phyloP scores from a whole-genome alignment of 345 rosid genomes.

The Eutrema japonicum region DNA sequence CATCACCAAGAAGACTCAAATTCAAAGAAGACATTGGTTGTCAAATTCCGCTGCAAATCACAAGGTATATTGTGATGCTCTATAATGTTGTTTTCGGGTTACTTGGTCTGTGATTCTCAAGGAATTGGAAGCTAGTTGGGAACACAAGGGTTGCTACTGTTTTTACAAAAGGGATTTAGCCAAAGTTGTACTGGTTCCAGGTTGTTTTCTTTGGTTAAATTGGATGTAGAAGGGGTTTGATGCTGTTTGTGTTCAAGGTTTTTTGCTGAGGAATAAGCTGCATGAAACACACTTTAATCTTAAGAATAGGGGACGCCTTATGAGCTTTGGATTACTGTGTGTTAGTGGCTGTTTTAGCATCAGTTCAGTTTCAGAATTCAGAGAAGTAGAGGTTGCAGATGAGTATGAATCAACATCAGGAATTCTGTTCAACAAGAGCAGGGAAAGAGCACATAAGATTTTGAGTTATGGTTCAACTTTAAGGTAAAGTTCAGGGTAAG shows the following conservation, averaged over 20 bases:
- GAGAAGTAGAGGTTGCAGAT: not conserved
- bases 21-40: not conserved
- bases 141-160: not conserved
- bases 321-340: not conserved
- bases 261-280: not conserved
- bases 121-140: not conserved
- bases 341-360: not conserved
- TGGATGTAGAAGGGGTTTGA: not conserved
- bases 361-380: not conserved
- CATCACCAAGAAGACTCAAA: not conserved
- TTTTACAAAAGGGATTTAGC: not conserved
- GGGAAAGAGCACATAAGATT: not conserved
- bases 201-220: constrained; percentile 3
- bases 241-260: constrained; percentile 1
- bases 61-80: not conserved
- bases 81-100: not conserved
- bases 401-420: not conserved
- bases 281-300: not conserved
- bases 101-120: constrained; percentile 1
- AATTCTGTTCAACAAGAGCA: not conserved
- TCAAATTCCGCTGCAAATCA: not conserved
- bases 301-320: not conserved
- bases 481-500: not conserved
- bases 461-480: not conserved
- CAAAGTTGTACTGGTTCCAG: constrained; percentile 6